Evolutionary conservation across 768 basidiomycete species (phyloP).

Genomic region (Podaxis sp.): DNA sequence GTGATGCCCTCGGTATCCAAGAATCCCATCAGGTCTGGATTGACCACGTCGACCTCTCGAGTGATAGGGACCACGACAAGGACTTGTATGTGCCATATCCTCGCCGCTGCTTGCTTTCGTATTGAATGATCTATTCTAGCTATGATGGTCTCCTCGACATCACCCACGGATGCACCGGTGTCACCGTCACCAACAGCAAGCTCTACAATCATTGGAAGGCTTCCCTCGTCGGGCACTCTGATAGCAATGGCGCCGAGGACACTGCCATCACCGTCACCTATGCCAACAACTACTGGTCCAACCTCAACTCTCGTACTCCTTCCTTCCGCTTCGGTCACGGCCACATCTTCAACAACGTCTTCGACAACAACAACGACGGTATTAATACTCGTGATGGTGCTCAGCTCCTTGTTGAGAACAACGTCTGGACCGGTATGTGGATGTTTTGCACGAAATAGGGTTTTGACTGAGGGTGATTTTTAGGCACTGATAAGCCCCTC

Average conservation of each 20-base stretch:
- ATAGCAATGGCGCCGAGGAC: slow-evolving; percentile 37
- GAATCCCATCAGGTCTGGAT: slow-evolving; percentile 41
- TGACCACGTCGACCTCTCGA: slow-evolving; percentile 45
- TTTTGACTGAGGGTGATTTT: slow-evolving; percentile 7
- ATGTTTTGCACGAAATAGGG: not conserved
- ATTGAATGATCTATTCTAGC: slow-evolving; percentile 22
- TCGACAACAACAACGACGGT: slow-evolving; percentile 42
- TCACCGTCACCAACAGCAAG: slow-evolving; percentile 42
- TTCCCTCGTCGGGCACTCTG: slow-evolving; percentile 42
- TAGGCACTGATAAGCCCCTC: slow-evolving; percentile 35
- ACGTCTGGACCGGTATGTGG: slow-evolving; percentile 40
- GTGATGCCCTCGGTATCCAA: slow-evolving; percentile 47
- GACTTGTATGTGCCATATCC: slow-evolving; percentile 28
- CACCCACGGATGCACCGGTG: slow-evolving; percentile 43
- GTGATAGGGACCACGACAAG: slow-evolving; percentile 46
- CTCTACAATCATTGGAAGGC: slow-evolving; percentile 47
- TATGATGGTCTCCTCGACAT: slow-evolving; percentile 47
- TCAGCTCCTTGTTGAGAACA: slow-evolving; percentile 47
- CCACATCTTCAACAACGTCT: slow-evolving; percentile 47
- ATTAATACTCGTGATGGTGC: slow-evolving; percentile 46
- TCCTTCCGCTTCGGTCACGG: slow-evolving; percentile 47
- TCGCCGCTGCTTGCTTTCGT: not conserved
- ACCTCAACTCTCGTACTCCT: slow-evolving; percentile 45
- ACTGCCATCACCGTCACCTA: slow-evolving; percentile 42
- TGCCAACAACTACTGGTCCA: slow-evolving; percentile 42